Evolutionary conservation across 2,329 filamentous ascomycete species (phyloP).

Genomic region (Thelonectria olida): DNA sequence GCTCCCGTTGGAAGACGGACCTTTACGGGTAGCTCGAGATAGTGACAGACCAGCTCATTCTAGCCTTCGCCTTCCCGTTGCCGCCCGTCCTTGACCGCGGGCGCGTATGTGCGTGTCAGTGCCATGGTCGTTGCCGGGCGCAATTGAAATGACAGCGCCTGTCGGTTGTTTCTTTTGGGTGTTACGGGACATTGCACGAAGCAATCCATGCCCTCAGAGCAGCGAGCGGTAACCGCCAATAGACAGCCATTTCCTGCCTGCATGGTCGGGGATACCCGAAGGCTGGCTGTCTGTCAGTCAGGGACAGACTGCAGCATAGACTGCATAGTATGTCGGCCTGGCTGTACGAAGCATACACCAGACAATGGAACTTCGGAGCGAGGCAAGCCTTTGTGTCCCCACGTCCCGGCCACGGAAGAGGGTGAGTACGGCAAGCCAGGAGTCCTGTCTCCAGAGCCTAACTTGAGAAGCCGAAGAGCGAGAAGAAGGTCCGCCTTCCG

Average conservation of each 20-base stretch:
- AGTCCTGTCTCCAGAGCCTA: not conserved
- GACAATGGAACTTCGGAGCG: not conserved
- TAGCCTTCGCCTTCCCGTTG: not conserved
- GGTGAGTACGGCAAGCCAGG: not conserved
- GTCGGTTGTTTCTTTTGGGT: not conserved
- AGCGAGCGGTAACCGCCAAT: too few relatives aligned
- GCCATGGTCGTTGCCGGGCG: not conserved
- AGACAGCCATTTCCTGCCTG: not conserved
- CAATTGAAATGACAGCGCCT: not conserved
- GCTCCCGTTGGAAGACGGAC: not conserved
- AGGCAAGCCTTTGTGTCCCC: not conserved
- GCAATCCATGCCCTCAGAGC: too few relatives aligned
- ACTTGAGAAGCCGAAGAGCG: not conserved
- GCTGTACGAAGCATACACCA: not conserved
- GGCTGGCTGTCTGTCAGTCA: not conserved
- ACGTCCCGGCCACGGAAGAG: not conserved
- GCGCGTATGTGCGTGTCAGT: not conserved
- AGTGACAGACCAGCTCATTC: not conserved
- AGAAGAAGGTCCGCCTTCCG: not conserved
- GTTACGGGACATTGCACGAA: not conserved
- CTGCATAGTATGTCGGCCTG: too few relatives aligned
- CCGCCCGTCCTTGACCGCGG: not conserved
- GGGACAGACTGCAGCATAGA: too few relatives aligned
- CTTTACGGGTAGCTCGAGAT: not conserved
- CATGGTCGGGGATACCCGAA: not conserved